A percentile compares a stretch with the other conserved stretches of the same genome.
phyloP scores from a whole-genome alignment of 768 basidiomycete genomes.

The Lactifluus volemus region DNA sequence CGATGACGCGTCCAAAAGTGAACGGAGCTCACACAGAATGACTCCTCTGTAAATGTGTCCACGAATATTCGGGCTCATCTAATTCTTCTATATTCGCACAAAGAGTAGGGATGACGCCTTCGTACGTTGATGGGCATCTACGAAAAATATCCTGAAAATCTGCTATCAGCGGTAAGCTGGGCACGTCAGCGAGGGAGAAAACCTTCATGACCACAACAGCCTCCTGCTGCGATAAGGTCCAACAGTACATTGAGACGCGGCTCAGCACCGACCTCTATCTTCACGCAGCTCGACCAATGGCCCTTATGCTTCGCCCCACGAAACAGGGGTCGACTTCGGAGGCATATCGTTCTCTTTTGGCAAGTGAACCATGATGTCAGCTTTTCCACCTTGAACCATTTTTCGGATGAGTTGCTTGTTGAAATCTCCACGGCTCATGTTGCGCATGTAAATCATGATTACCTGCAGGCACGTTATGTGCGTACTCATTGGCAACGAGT shows the following conservation, averaged over 20 bases:
- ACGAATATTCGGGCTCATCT: conserved; percentile 96
- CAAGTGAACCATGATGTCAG: conserved; percentile 93
- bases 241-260: conserved; percentile 85
- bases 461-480: conserved; percentile 41
- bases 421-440: conserved; percentile 73
- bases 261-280: conserved; percentile 88
- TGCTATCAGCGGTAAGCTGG: background rate
- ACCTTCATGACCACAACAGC: conserved; percentile 99
- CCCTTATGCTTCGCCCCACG: conserved; percentile 88
- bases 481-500: background rate
- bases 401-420: conserved; percentile 74
- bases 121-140: conserved; percentile 92
- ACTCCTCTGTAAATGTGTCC: conserved; percentile 81
- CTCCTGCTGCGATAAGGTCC: conserved; percentile 92
- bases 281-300: conserved; percentile 93
- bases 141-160: conserved; percentile 85
- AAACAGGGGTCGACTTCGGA: conserved; percentile 99
- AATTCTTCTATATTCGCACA: conserved; percentile 94
- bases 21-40: conserved; percentile 53
- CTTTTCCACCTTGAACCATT: conserved; percentile 98
- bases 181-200: conserved; percentile 9
- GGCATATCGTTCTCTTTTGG: conserved; percentile 79
- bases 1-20: background rate
- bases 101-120: conserved; percentile 91
- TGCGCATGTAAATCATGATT: conserved; percentile 94